Base-by-base conservation (phyloP, 73 alveolate genomes). In the Blepharisma stoltei region DNA sequence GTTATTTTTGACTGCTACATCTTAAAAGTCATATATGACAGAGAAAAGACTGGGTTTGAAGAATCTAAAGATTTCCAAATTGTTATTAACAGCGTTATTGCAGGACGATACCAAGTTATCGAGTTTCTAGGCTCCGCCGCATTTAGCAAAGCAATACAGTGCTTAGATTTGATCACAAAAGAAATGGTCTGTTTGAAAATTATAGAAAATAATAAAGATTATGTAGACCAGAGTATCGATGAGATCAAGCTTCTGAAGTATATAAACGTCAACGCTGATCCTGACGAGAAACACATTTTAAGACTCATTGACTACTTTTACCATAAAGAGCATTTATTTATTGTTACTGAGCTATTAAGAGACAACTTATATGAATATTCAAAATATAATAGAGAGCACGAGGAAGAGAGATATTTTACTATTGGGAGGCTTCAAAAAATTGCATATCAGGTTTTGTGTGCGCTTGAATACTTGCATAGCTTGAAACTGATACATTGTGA, bases 31-130 rank as follows among this genome's bases (percentile, higher is more conserved):
- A 98, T 97, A 7, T 97, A 94, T 70, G 99, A 97, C 81, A 94
- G 99, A 69, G 99, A 97, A 84, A 96, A 97, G 88, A 97, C 99
- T 0, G 99, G 99, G 49, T 97, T 97, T 78, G 99, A 97, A 84
- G 99, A 97, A 79, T 90, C 99, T 23, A 97, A 97, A 84, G 99
- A 92, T 70, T 88, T 94, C 81, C 97, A 93, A 44, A 95, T 96
- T 37, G 98, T 93, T 20, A 87, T 94, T n/a, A 94, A 94, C 81
- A 89, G 95, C 48, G 93, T 93, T 67, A 77, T 93, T 2, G 99
- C 98, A 0, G 98, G 98, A n/a, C 86, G 99, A 78, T 96, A 97
- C 78, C 91, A 95, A 85, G 96, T 97, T 46, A 85, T 95, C 54
- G 99, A 97, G 86, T 96, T 95, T 85, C 84, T 97, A 55, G 99